These are phyloP conservation scores for Xanthoceras sorbifolium DNA, from an alignment of 345 rosid species.

Conservation along the genomic window DNA sequence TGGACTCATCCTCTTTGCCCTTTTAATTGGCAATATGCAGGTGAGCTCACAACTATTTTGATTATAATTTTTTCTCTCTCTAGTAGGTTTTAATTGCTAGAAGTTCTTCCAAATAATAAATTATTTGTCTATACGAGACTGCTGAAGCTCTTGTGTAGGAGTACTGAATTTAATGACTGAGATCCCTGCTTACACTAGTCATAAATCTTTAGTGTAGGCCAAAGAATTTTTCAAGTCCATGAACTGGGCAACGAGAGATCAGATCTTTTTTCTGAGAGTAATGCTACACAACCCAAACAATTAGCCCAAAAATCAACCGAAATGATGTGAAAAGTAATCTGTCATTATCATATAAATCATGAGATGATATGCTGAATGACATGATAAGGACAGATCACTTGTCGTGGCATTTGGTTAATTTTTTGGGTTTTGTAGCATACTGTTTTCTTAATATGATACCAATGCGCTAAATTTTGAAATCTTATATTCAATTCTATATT, in stretches of 20 bases:
- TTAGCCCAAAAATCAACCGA: too few species aligned
- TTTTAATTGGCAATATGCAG: slow-evolving; percentile 99
- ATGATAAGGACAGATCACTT: too few species aligned
- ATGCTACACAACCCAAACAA: background rate
- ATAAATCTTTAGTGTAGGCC: background rate
- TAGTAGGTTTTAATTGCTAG: background rate
- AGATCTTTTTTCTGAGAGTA: background rate
- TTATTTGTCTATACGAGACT: slow-evolving; percentile 8
- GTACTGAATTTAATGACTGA: background rate
- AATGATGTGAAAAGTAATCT: too few species aligned
- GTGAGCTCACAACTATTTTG: slow-evolving; percentile 33
- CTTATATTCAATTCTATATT: background rate
- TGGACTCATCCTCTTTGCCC: slow-evolving; percentile 95
- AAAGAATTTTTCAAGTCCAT: background rate
- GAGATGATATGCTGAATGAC: too few species aligned
- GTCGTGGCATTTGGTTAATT: too few species aligned
- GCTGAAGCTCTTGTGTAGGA: background rate
- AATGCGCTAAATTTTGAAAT: background rate
- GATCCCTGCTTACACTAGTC: background rate
- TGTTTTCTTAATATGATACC: background rate
- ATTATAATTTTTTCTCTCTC: background rate
- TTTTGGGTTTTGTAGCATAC: background rate
- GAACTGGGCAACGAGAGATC: background rate
- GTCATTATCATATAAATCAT: too few species aligned
- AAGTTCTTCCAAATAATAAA: background rate